Conservation (phyloP, 2,329 filamentous ascomycete genomes). For the Fusarium phyllophilum region DNA sequence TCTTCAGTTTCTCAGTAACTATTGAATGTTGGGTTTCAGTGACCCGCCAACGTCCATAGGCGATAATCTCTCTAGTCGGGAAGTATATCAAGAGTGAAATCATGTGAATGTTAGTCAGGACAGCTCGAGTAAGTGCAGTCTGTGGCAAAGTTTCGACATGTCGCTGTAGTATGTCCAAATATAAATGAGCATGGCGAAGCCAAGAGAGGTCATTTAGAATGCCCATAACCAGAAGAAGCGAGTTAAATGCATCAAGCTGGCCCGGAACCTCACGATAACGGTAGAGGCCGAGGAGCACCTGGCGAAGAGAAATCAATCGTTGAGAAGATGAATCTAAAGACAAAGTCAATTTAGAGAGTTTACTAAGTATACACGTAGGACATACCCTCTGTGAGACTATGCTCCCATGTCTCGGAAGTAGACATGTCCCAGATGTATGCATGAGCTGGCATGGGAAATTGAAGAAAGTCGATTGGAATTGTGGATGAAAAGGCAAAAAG, state of each 20-base stretch:
- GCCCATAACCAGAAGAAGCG: background rate
- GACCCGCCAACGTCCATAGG: background rate
- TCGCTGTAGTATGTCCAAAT: background rate
- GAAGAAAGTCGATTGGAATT: background rate
- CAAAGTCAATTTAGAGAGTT: no score
- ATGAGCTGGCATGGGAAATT: background rate
- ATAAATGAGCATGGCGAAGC: background rate
- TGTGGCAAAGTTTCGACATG: background rate
- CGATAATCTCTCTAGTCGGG: background rate
- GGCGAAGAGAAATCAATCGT: background rate
- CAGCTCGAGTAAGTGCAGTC: background rate
- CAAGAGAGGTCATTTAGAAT: background rate
- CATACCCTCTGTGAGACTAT: background rate
- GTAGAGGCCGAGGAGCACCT: background rate
- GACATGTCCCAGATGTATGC: background rate
- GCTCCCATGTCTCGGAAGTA: background rate
- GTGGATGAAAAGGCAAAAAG: background rate
- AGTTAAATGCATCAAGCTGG: background rate
- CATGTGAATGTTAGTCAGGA: background rate
- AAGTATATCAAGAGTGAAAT: background rate
- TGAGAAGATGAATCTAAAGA: background rate
- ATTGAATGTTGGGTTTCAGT: background rate
- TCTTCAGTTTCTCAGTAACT: background rate
- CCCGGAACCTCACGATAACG: background rate
- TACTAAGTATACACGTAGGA: background rate